Percentiles rank a stretch among this genome's conserved stretches.
Conservation (phyloP, 2,329 filamentous ascomycete genomes). For the Thelonectria olida region DNA sequence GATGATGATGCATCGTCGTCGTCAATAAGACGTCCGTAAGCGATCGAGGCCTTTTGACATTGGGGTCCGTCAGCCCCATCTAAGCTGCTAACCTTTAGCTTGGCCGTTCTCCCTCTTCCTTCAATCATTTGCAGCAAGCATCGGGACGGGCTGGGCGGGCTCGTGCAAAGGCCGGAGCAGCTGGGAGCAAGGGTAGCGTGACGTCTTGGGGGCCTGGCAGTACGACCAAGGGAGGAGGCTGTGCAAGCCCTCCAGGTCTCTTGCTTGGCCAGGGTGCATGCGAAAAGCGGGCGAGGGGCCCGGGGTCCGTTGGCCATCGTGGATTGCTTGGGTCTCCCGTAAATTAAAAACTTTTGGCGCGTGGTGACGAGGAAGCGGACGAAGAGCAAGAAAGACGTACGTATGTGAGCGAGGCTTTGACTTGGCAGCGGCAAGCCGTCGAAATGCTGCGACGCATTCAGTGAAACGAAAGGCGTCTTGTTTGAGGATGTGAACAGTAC, state of each 20-base stretch:
- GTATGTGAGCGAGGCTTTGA: background rate
- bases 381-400: background rate
- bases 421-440: background rate
- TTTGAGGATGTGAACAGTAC: background rate
- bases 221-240: slow-evolving; percentile 24
- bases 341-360: slow-evolving; percentile 10
- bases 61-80: background rate
- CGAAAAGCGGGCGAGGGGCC: background rate
- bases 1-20: background rate
- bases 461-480: background rate
- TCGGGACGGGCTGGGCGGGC: background rate
- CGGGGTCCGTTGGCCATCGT: background rate
- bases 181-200: slow-evolving; percentile 4
- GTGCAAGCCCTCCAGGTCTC: slow-evolving; percentile 15
- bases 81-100: background rate
- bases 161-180: too few species aligned
- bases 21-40: background rate
- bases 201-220: slow-evolving; percentile 19
- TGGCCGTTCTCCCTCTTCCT: background rate
- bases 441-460: background rate
- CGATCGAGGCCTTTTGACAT: too few species aligned
- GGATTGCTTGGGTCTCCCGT: slow-evolving; percentile 3
- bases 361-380: background rate
- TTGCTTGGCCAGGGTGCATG: background rate
- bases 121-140: background rate